These are phyloP conservation scores for Sarcocystis neurona DNA, from an alignment of 169 alveolate genomes.

Conservation along the genomic window DNA sequence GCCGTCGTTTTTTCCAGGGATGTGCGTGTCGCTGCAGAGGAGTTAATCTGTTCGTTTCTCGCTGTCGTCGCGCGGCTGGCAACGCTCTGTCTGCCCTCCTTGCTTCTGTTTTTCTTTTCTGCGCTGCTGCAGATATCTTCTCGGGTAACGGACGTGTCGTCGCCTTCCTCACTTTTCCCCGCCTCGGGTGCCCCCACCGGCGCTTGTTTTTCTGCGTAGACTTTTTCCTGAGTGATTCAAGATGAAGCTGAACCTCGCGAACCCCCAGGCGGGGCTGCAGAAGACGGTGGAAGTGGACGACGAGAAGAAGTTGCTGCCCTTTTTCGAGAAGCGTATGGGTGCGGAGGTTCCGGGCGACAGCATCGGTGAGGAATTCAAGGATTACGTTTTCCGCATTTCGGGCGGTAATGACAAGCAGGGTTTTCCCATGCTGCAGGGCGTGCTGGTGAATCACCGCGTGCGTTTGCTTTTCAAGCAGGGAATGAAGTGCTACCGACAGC, in stretches of 20 bases:
- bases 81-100: too few relatives aligned
- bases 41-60: too few relatives aligned
- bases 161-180: too few relatives aligned
- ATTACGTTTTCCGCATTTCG: conserved; percentile 92
- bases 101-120: too few relatives aligned
- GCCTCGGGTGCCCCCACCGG: too few relatives aligned
- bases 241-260: conserved; percentile 69
- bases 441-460: conserved; percentile 87
- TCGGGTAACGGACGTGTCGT: too few relatives aligned
- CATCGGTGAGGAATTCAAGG: conserved; percentile 97
- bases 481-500: conserved; percentile 95
- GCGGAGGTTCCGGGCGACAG: conserved; percentile 97
- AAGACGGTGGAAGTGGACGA: conserved; percentile 98
- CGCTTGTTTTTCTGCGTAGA: too few relatives aligned
- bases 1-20: too few relatives aligned
- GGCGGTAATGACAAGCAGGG: conserved; percentile 99
- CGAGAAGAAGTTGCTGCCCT: conserved; percentile 95
- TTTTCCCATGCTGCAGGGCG: conserved; percentile 99
- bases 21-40: too few relatives aligned
- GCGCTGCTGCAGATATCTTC: too few relatives aligned
- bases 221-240: too few relatives aligned
- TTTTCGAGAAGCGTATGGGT: conserved; percentile 98
- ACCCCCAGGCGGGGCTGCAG: conserved; percentile 82
- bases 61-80: too few relatives aligned
- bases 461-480: conserved; percentile 81